Evolutionary conservation across 1,284 basidiomycete species (phyloP), one percentile per base, ranked within the genome.

Genomic region (Leccinum huronense): DNA sequence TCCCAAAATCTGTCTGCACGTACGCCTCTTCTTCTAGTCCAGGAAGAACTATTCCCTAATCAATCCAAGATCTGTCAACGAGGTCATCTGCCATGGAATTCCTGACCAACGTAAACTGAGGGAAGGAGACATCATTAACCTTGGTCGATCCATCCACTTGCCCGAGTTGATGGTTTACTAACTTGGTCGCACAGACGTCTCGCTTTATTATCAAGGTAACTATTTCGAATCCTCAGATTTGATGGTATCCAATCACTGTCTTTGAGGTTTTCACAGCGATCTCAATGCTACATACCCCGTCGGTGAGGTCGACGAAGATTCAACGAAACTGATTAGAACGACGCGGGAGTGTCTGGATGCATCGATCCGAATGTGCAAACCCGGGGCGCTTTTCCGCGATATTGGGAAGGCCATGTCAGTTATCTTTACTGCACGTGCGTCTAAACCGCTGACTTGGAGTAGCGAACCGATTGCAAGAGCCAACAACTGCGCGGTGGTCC

Each of bases 1-100:
- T 91, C 76, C 97, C 97, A 31, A 98, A 98, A 82, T 97, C 94
- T 55, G 88, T 98, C 57, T 99, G 97, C 89, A 97, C 92, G 88
- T 93, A 79, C 73, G 91, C 61, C 64, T 60, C 33, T 58, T 33
- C 57, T 61, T 63, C 59, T 30, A 48, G 23, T 57, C 36, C 53
- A 38, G 38, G 38, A 56, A 65, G 57, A 38, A 19, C 51, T 62
- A 27, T 54, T 54, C 61, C 53, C 27, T 63, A 63, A 66, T 62
- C 54, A 7, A 62, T 53, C 33, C 69, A 92, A 71, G 91, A 36
- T 95, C 93, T 33, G 81, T 99, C 53, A 99, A 99, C 78, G 97
- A 99, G 78, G 90, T 89, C 63, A 97, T 99, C 72, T 99, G 97
- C 76, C 97, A 99, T 77, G 94, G 94, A 62, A 97, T 98, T 68